Conservation (phyloP, 441 rosid genomes). For the Iberis amara region DNA sequence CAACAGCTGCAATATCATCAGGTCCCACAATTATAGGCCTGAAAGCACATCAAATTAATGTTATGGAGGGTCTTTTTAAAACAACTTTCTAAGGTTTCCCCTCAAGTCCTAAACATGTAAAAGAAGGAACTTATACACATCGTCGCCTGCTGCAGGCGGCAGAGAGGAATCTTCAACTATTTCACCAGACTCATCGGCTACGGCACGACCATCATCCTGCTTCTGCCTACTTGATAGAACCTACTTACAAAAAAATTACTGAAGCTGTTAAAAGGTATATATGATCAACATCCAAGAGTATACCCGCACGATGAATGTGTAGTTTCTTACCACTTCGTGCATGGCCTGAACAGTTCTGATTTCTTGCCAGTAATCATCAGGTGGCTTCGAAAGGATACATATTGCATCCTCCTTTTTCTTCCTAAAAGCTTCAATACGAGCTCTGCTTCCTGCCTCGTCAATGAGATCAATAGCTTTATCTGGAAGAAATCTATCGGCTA, state of each 20-base stretch:
- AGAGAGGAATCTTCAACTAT: conserved; percentile 46
- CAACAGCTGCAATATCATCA: conserved; percentile 71
- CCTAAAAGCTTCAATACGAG: conserved; percentile 72
- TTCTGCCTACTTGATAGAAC: conserved; percentile 55
- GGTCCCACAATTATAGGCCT: conserved; percentile 72
- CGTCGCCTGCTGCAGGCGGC: conserved; percentile 43
- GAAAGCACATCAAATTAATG: conserved; percentile 29
- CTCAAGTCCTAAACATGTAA: conserved; percentile 10
- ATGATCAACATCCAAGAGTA: conserved; percentile 25
- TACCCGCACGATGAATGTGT: conserved; percentile 14
- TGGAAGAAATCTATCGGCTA: conserved; percentile 67
- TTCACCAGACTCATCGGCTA: conserved; percentile 41
- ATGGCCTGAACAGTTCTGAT: conserved; percentile 88
- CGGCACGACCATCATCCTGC: conserved; percentile 39
- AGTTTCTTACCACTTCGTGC: conserved; percentile 77
- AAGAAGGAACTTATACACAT: conserved; percentile 51
- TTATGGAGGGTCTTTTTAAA: conserved; percentile 8
- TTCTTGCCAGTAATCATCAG: conserved; percentile 96
- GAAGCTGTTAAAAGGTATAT: conserved; percentile 19
- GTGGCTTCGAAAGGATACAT: conserved; percentile 68
- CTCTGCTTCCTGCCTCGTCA: conserved; percentile 92
- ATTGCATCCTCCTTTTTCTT: conserved; percentile 75
- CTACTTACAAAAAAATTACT: conserved; percentile 34
- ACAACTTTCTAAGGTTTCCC: neutral
- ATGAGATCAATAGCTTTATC: conserved; percentile 82